Base-by-base conservation (phyloP, 139 green algal species). In the Diplosphaera chodatii region DNA sequence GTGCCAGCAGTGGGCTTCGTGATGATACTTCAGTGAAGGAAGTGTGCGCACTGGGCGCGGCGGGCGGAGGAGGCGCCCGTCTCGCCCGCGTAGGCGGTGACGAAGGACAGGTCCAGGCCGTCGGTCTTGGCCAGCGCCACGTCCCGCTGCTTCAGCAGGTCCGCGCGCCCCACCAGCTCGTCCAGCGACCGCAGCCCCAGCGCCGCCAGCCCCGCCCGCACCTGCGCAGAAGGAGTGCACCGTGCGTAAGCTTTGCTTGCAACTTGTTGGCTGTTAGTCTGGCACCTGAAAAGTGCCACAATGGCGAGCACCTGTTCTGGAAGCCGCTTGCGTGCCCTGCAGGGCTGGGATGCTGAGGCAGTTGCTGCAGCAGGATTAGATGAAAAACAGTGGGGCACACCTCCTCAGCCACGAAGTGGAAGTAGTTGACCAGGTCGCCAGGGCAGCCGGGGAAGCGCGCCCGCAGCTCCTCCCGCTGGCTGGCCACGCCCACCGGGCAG, bases 401-500 rank as follows among this genome's bases (percentile, higher is more conserved):
- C 87, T 96, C 92, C 81, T 96, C 89, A 6, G 92, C 91, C 64
- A 96, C 86, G 73, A 96, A 98, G 73, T 93, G 81, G 87, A 99
- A 99, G 89, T 90, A 99, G 88, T 98, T 97, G 70, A 98, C 75
- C 63, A 84, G 71, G 80, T 98, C 92, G 15, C 75, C 88, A 27
- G 93, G 91, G 1, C 87, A 81, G 40, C 95, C 95, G 13, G 95
- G 95, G 93, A 99, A 99, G 64, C 95, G 85, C 1, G 91, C 91
- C 22, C 95, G 80, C 78, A 99, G 86, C 87, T 99, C 95, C 87
- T 99, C 95, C 15, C 95, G 83, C 89, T 99, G 95, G 23, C 74
- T 87, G 2, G 95, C 95, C 28, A 99, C 95, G 31, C 95, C 95
- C 28, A 99, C 95, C 40, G 95, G 95, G 90, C 95, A 99, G 89